Percentiles rank a stretch among this genome's conserved stretches.
These are phyloP conservation scores for Kandelia obovata DNA, from an alignment of 345 rosid genomes.

Conservation along the genomic window DNA sequence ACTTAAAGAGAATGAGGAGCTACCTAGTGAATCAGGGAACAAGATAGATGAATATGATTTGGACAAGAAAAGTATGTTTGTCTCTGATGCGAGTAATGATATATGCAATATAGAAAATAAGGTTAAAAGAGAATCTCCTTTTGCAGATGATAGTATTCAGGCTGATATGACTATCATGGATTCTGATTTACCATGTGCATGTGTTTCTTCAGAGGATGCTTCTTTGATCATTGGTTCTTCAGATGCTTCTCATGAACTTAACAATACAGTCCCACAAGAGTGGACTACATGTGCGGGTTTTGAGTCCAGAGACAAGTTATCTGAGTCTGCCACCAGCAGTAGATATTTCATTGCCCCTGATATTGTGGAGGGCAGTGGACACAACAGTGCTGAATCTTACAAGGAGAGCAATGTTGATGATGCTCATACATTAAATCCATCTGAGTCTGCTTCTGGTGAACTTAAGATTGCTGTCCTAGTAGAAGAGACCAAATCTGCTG, in stretches of 20 bases:
- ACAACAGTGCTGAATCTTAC: slow-evolving; percentile 7
- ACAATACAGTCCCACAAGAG: slow-evolving; percentile 19
- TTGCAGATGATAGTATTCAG: slow-evolving; percentile 17
- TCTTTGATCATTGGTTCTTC: neutral
- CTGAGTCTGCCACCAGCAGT: slow-evolving; percentile 15
- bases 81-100: slow-evolving; percentile 4
- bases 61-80: slow-evolving; percentile 7
- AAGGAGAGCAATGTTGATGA: slow-evolving; percentile 2
- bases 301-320: slow-evolving; percentile 15
- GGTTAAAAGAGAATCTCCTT: slow-evolving; percentile 11
- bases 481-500: slow-evolving; percentile 4
- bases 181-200: neutral
- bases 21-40: slow-evolving; percentile 19
- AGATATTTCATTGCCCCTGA: slow-evolving; percentile 9
- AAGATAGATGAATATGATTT: slow-evolving; percentile 18
- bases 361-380: neutral
- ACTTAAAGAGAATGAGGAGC: slow-evolving; percentile 5
- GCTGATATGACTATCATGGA: slow-evolving; percentile 3
- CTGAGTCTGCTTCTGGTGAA: slow-evolving; percentile 2
- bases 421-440: neutral
- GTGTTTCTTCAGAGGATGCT: slow-evolving; percentile 5
- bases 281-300: slow-evolving; percentile 21
- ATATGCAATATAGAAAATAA: slow-evolving; percentile 14
- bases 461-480: neutral
- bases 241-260: slow-evolving; percentile 30